phyloP scores from a whole-genome alignment of 345 rosid species.

The Heritiera littoralis region DNA sequence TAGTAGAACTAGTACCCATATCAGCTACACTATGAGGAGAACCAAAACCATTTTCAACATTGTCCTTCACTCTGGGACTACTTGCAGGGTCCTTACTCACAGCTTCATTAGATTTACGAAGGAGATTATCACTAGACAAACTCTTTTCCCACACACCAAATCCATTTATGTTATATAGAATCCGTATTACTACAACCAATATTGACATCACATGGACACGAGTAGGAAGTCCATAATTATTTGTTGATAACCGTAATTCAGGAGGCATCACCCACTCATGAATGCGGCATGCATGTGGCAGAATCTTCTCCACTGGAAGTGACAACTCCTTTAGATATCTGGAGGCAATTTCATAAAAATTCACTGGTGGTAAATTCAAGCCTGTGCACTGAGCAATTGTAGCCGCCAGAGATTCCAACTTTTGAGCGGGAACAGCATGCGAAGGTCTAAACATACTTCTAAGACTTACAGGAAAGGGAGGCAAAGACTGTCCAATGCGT shows the following conservation, averaged over 20 bases:
- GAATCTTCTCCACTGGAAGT: slow-evolving; percentile 56
- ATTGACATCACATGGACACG: slow-evolving; percentile 54
- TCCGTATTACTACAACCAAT: slow-evolving; percentile 51
- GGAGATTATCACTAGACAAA: slow-evolving; percentile 23
- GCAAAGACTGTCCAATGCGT: slow-evolving; percentile 29
- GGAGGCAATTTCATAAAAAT: slow-evolving; percentile 62
- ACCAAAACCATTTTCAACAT: slow-evolving; percentile 22
- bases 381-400: slow-evolving; percentile 63
- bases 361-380: slow-evolving; percentile 66
- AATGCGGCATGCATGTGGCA: slow-evolving; percentile 49
- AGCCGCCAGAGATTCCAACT: slow-evolving; percentile 62
- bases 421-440: slow-evolving; percentile 49
- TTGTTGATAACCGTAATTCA: slow-evolving; percentile 67
- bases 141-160: slow-evolving; percentile 63
- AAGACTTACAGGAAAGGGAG: slow-evolving; percentile 43
- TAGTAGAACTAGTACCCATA: slow-evolving; percentile 22
- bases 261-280: slow-evolving; percentile 52
- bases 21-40: slow-evolving; percentile 26
- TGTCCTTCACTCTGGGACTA: slow-evolving; percentile 20
- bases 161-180: slow-evolving; percentile 60
- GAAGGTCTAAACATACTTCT: slow-evolving; percentile 66
- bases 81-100: slow-evolving; percentile 13
- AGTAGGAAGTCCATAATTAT: slow-evolving; percentile 56
- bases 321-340: slow-evolving; percentile 55
- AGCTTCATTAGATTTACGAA: slow-evolving; percentile 17